Base-by-base conservation (phyloP, 169 alveolate genomes). In the Babesia caballi region DNA sequence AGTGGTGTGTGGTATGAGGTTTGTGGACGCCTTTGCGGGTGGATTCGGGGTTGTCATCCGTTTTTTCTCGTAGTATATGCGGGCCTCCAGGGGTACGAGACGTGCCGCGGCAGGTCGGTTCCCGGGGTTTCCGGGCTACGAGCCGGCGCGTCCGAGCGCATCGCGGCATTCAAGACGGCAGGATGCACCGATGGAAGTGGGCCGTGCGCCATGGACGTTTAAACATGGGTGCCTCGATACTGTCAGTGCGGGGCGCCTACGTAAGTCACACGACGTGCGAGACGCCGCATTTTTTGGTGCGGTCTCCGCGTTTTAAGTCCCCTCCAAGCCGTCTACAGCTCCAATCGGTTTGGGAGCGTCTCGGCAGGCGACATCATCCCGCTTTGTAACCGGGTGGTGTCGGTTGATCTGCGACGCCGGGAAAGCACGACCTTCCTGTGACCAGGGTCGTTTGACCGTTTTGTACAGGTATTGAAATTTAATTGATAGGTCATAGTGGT, bases 161-260 rank as follows among this genome's bases (percentile, higher is more conserved):
- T 38, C 7, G 3, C 44, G 17, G 7, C 7, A 5, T 17, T 12
- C 0, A 38, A 0, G n/a, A 38, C 1, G n/a, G 44, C 15, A 17
- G 7, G 44, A 38, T 38, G 7, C 44, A 17, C 44, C n/a, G n/a
- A n/a, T n/a, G n/a, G n/a, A n/a, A n/a, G n/a, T n/a, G n/a, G n/a
- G n/a, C n/a, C n/a, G n/a, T n/a, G n/a, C n/a, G n/a, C n/a, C n/a
- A n/a, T n/a, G n/a, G n/a, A n/a, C n/a, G n/a, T n/a, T n/a, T 8
- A 11, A 56, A 46, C 17, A 46, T 25, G 36, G 27, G 25, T n/a
- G 5, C n/a, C 27, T 15, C 33, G 42, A 44, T 63, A 44, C 61
- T 44, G 60, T 7, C 23, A 41, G 52, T 63, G 73, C 73, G 73
- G 73, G 73, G 73, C 9, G 32, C 19, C n/a, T 28, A n/a, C 25